A percentile compares a stretch with the other conserved stretches of the same genome.
Evolutionary conservation across 2,329 filamentous ascomycete species (phyloP).

Genomic region (Cryphonectria naterciae): DNA sequence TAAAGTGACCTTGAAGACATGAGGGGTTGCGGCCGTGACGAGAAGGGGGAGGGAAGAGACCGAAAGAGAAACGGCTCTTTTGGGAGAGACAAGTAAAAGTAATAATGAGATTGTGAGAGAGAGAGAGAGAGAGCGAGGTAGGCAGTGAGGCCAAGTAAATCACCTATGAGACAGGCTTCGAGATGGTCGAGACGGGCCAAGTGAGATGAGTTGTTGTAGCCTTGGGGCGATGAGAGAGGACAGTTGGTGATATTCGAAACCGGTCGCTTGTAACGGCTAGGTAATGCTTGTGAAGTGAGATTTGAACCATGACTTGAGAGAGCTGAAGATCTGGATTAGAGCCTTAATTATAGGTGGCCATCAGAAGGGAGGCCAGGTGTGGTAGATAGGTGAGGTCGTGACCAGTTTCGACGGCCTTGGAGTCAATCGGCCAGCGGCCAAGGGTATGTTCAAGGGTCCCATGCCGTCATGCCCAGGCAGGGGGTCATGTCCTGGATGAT

Average conservation of each 20-base stretch:
- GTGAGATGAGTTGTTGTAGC: conserved; percentile 23
- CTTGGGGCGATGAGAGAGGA: conserved; percentile 9
- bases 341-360: conserved; percentile 29
- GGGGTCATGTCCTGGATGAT: neutral
- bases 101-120: conserved; percentile 2
- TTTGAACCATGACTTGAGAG: conserved; percentile 5
- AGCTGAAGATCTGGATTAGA: conserved; percentile 12
- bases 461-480: conserved; percentile 20
- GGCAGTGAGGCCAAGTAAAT: conserved; percentile 20
- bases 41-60: conserved; percentile 31
- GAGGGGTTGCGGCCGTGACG: conserved; percentile 34
- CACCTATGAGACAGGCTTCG: conserved; percentile 21
- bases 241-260: conserved; percentile 25
- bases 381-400: conserved; percentile 22
- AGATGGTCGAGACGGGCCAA: conserved; percentile 27
- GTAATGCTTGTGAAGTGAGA: conserved; percentile 13
- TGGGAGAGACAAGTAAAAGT: conserved; percentile 7
- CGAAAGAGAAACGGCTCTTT: conserved; percentile 2
- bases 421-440: conserved; percentile 17
- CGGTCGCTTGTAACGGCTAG: conserved; percentile 25
- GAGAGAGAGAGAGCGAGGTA: neutral
- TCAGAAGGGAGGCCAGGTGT: conserved; percentile 24
- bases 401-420: conserved; percentile 22
- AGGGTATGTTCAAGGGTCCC: conserved; percentile 22
- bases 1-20: conserved; percentile 39